phyloP scores from a whole-genome alignment of 345 rosid species.

The Odontarrhena argentea region DNA sequence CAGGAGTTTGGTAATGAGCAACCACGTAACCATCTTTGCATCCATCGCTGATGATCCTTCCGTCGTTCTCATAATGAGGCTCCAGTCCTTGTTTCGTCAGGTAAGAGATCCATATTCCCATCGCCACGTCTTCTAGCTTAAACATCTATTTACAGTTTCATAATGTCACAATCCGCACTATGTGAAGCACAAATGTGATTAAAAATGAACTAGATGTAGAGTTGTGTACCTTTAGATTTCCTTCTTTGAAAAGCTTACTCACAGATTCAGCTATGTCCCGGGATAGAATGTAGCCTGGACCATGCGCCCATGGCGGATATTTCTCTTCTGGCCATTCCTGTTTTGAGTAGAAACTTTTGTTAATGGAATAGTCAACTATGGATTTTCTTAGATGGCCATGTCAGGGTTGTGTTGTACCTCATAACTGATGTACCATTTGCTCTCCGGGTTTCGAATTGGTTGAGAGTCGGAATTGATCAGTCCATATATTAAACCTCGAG shows the following conservation, averaged over 20 bases:
- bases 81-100: conserved; percentile 67
- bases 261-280: conserved; percentile 75
- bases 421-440: conserved; percentile 93
- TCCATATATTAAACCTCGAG: conserved; percentile 78
- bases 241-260: conserved; percentile 53
- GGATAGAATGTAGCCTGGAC: conserved; percentile 91
- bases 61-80: conserved; percentile 71
- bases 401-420: conserved; percentile 55
- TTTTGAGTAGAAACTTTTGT: conserved; percentile 4
- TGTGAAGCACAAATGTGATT: background rate
- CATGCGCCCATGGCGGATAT: conserved; percentile 95
- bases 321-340: conserved; percentile 85
- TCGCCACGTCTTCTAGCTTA: conserved; percentile 95
- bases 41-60: conserved; percentile 67
- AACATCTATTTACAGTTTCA: conserved; percentile 64
- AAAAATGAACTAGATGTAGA: background rate
- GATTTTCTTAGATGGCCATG: background rate
- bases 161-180: background rate
- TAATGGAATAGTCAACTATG: background rate
- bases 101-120: conserved; percentile 93
- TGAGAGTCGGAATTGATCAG: conserved; percentile 80
- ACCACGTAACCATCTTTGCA: conserved; percentile 85
- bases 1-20: conserved; percentile 95
- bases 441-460: conserved; percentile 80
- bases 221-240: conserved; percentile 61